phyloP scores from a whole-genome alignment of 257 asterid genomes.

The Mitragyna speciosa region DNA sequence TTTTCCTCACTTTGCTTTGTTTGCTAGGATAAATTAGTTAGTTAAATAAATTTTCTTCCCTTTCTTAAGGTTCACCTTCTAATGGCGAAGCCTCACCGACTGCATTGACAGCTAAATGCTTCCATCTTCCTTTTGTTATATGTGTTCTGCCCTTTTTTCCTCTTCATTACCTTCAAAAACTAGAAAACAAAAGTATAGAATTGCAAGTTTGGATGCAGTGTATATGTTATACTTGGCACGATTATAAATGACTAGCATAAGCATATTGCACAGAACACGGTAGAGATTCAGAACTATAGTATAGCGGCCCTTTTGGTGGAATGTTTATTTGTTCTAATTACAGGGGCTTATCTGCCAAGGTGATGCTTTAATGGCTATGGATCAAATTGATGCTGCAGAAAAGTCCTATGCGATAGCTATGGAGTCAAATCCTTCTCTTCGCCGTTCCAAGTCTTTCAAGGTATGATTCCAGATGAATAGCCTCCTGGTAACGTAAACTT shows the following conservation, averaged over 20 bases:
- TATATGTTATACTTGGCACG: no score
- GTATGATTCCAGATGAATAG: conserved; percentile 32
- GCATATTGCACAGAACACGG: not conserved
- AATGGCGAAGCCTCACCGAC: no score
- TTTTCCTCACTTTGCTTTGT: not conserved
- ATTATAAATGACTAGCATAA: not conserved
- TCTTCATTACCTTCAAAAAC: not conserved
- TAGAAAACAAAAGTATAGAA: not conserved
- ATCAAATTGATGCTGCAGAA: conserved; percentile 55
- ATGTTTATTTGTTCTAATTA: conserved; percentile 13
- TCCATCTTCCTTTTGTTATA: no score
- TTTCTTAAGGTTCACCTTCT: no score
- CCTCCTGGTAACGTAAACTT: not conserved
- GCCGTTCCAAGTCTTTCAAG: conserved; percentile 82
- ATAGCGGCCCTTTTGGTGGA: not conserved
- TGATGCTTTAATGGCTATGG: conserved; percentile 72
- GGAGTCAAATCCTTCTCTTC: conserved; percentile 68
- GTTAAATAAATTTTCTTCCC: no score
- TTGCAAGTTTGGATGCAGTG: no score
- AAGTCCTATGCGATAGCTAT: conserved; percentile 67
- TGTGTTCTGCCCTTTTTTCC: no score
- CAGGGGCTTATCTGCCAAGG: conserved; percentile 85
- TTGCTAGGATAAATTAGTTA: not conserved
- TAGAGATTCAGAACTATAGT: not conserved
- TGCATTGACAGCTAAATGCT: no score